phyloP scores from a whole-genome alignment of 495 filamentous ascomycete species.

The Podospora comata region DNA sequence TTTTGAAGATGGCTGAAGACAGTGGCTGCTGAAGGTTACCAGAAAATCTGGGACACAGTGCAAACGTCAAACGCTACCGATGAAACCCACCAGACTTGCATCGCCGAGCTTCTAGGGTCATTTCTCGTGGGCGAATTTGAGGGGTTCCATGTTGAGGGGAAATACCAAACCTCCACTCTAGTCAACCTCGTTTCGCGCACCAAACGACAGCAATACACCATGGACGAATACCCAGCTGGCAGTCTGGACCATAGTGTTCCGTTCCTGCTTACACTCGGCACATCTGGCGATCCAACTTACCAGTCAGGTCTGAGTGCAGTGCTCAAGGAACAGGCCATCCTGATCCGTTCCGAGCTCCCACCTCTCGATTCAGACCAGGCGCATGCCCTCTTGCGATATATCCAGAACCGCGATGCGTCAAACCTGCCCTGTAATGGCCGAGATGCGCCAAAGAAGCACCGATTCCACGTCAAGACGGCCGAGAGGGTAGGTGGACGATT shows the following conservation, averaged over 20 bases:
- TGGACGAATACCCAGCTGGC: slow-evolving; percentile 83
- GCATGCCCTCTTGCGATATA: slow-evolving; percentile 61
- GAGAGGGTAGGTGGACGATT: slow-evolving; percentile 64
- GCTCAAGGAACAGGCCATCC: slow-evolving; percentile 56
- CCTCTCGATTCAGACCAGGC: slow-evolving; percentile 62
- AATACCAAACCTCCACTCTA: neutral
- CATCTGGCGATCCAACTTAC: slow-evolving; percentile 44
- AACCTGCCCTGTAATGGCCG: slow-evolving; percentile 56
- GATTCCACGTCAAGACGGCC: slow-evolving; percentile 64
- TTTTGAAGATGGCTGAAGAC: neutral
- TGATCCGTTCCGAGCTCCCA: slow-evolving; percentile 65
- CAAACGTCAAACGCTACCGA: neutral
- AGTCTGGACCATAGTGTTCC: slow-evolving; percentile 82
- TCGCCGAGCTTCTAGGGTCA: neutral
- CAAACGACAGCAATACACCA: slow-evolving; percentile 32
- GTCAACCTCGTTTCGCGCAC: neutral
- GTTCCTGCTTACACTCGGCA: slow-evolving; percentile 72
- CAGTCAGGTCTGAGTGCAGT: slow-evolving; percentile 44
- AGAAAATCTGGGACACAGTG: neutral
- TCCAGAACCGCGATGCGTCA: slow-evolving; percentile 64
- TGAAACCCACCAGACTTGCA: neutral
- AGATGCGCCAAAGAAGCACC: slow-evolving; percentile 43
- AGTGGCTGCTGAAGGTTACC: neutral
- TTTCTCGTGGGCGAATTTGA: neutral
- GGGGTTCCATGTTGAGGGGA: neutral